A percentile compares a stretch with the other conserved stretches of the same genome.
phyloP scores from a whole-genome alignment of 495 filamentous ascomycete species.

The Neurospora sp. region DNA sequence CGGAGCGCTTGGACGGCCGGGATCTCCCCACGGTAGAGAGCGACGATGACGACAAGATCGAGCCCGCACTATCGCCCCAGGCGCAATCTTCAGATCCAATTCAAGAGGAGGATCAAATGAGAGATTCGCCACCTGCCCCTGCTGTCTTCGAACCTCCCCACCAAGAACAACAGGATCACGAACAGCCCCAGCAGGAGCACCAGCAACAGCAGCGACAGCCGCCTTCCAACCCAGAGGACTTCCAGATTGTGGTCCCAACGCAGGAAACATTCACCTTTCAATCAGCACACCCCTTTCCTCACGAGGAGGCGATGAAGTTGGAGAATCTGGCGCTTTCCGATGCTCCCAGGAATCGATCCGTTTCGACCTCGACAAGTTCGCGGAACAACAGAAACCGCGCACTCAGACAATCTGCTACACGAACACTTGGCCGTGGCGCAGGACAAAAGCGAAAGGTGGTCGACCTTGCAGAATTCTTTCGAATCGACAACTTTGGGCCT shows the following conservation, averaged over 20 bases:
- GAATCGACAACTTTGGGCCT: constrained; percentile 57
- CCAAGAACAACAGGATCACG: constrained; percentile 8
- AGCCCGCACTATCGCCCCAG: constrained; percentile 51
- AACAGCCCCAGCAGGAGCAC: constrained; percentile 5
- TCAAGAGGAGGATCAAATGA: constrained; percentile 31
- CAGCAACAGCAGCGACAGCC: constrained; percentile 15
- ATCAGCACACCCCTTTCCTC: constrained; percentile 55
- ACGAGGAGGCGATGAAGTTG: constrained; percentile 56
- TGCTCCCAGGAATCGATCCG: constrained; percentile 12
- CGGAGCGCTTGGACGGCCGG: constrained; percentile 60
- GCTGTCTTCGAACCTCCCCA: constrained; percentile 6
- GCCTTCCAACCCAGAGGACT: constrained; percentile 21
- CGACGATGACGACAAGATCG: constrained; percentile 63
- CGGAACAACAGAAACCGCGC: constrained; percentile 38
- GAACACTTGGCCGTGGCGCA: constrained; percentile 42
- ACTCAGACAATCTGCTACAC: constrained; percentile 25
- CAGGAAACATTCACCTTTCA: constrained; percentile 62
- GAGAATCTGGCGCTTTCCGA: constrained; percentile 43
- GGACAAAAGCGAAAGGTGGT: constrained; percentile 68
- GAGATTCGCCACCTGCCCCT: constrained; percentile 33
- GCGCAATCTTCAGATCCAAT: constrained; percentile 41
- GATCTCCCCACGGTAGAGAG: constrained; percentile 48
- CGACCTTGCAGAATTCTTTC: constrained; percentile 72
- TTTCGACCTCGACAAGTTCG: constrained; percentile 42
- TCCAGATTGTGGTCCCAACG: constrained; percentile 27